Base-by-base conservation (phyloP, 495 filamentous ascomycete genomes). In the Neurospora tetraspora region DNA sequence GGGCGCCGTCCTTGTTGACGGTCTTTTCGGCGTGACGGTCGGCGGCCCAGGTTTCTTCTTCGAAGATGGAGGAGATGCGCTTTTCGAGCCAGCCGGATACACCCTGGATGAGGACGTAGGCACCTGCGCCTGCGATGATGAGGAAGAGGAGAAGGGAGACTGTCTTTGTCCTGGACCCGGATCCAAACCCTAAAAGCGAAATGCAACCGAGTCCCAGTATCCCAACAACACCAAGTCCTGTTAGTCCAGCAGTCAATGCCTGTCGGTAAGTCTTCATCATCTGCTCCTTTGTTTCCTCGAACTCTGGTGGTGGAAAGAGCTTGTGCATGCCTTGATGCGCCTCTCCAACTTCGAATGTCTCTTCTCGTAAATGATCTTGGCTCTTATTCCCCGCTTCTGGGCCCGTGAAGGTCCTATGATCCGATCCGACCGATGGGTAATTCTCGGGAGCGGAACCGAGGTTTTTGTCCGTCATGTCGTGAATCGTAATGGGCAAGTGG, bases 281-380 rank as follows among this genome's bases (percentile, higher is more conserved):
- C 74, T 87, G 81, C 5, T 84, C 78, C 73, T 82, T 82, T 9
- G 85, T 82, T 4, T 82, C 77, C 14, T 85, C 82, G 40, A 86
- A 89, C 23, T 85, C 78, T 10, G 90, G 90, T 0, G 90, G 90
- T 2, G 90, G 90, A 74, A 91, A 91, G n/a, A 89, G 75, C 27
- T 82, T 83, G 70, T 82, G 78, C 86, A 90, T 88, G 0, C 81
- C 84, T 18, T 83, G 79, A 68, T 88, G 83, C 3, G 74, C 81
- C 16, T 80, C 73, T 61, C 90, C 84, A 31, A 82, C 59, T 70
- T 88, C 84, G n/a, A 82, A 72, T 36, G 72, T 78, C 77, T 91
- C 88, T 5, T 78, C 69, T 1, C 80, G 74, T 4, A 89, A 73
- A 69, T 87, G 80, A 10, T 79, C 70, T 8, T 85, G 76, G 8